Base-by-base conservation (phyloP, 139 green algal species). In the Volvox africanus region DNA sequence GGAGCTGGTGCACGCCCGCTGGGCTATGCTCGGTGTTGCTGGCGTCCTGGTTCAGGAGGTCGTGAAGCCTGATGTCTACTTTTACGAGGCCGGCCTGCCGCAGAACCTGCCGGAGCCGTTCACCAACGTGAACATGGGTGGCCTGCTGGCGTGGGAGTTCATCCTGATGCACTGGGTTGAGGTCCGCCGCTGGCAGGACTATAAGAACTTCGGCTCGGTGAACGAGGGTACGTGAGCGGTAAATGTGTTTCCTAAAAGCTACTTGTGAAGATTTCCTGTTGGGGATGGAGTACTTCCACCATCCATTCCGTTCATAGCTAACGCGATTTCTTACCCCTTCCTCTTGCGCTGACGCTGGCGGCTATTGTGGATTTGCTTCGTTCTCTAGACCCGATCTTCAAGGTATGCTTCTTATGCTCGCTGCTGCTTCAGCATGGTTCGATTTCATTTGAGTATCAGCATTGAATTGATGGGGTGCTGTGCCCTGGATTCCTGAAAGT, bases 91-190 rank as follows among this genome's bases (percentile, higher is more conserved):
- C 73, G 97, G 95, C 50, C 88, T 93, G 88, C 93, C 93, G 37
- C 67, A 95, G 91, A 95, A 99, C 94, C 89, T 99, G 78, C 93
- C 96, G 36, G 93, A 93, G 84, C 97, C 97, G 24, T 98, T 97
- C 92, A 78, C 92, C 82, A 96, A 96, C 95, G 95, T 97, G 82
- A 95, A 96, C 89, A 94, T 95, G 92, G 93, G 93, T n/a, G 94
- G 94, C 62, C 94, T 99, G 77, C 91, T 99, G 73, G 95, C 95
- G 13, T 95, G 94, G 67, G 92, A 98, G 95, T 93, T 98, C 87
- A 93, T 97, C 87, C 88, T 97, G 32, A 96, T 97, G 93, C 95
- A 97, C 95, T 99, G 93, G 80, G 96, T 97, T 69, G 97, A 99
- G 96, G 93, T 96, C 82, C 96, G 96, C 92, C 93, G 97, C 82